A percentile compares a stretch with the other conserved stretches of the same genome.
Conservation (phyloP, 331 rosid species). For the Rhamnella rubrinervis region DNA sequence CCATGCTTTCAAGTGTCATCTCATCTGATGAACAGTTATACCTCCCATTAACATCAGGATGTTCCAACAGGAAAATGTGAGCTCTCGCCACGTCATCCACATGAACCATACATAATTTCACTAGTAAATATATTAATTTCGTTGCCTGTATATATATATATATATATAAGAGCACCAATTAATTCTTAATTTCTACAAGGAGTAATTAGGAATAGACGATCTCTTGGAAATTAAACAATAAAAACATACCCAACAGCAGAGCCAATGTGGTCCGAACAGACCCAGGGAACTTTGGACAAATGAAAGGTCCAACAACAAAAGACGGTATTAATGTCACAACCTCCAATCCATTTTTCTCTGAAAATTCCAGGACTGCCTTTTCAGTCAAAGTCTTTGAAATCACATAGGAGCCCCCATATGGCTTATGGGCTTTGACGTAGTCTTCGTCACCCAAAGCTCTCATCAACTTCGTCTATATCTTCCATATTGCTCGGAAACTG, state of each 20-base stretch:
- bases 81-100: conserved; percentile 59
- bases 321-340: conserved; percentile 55
- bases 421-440: conserved; percentile 11
- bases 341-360: conserved; percentile 47
- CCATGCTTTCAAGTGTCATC: conserved; percentile 16
- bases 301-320: conserved; percentile 53
- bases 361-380: conserved; percentile 47
- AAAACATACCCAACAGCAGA: conserved; percentile 43
- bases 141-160: conserved; percentile 18
- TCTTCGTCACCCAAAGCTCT: conserved; percentile 47
- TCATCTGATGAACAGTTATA: conserved; percentile 30
- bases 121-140: conserved; percentile 1
- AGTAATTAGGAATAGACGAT: neutral
- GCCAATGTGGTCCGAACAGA: conserved; percentile 35
- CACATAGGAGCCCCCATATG: conserved; percentile 18
- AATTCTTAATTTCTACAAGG: neutral
- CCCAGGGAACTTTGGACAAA: conserved; percentile 54
- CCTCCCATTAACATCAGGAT: conserved; percentile 54
- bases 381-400: conserved; percentile 61
- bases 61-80: conserved; percentile 48
- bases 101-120: conserved; percentile 41
- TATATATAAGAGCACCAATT: neutral
- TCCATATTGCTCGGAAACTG: neutral
- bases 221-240: no score
- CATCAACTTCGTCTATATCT: conserved; percentile 31